Conservation (phyloP, 2,329 filamentous ascomycete genomes). For the Cordyceps javanica region DNA sequence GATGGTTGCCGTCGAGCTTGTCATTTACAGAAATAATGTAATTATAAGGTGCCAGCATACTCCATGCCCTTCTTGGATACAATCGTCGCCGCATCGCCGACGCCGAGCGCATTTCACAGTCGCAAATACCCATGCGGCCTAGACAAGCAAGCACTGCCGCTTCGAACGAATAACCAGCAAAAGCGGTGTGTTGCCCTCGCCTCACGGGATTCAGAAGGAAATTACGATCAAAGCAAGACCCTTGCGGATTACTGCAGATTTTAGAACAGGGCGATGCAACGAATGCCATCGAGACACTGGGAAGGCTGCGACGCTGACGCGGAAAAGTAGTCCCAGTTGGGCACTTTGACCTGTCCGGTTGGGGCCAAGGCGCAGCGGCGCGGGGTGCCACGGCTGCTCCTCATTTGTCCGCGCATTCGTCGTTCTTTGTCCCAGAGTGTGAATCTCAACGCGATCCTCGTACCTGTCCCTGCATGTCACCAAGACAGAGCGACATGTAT, state of each 20-base stretch:
- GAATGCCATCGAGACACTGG: background rate
- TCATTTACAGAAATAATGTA: background rate
- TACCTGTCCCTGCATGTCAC: background rate
- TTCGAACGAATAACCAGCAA: background rate
- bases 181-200: background rate
- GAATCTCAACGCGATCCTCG: background rate
- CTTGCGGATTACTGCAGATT: slow-evolving; percentile 4
- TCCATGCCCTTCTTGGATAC: slow-evolving; percentile 5
- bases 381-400: background rate
- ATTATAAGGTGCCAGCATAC: slow-evolving; percentile 1
- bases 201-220: slow-evolving; percentile 8
- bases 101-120: background rate
- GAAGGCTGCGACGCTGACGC: slow-evolving; percentile 7
- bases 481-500: background rate
- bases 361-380: background rate
- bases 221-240: background rate
- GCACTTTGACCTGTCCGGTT: background rate
- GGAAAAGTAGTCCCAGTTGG: slow-evolving; percentile 9
- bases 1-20: background rate
- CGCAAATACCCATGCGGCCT: background rate
- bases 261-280: background rate
- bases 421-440: background rate
- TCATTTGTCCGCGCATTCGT: slow-evolving; percentile 1
- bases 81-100: background rate
- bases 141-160: background rate